Percentiles rank a stretch among this genome's conserved stretches.
These are phyloP conservation scores for Colletotrichum somersetense DNA, from an alignment of 2,329 filamentous ascomycete species.

Conservation along the genomic window DNA sequence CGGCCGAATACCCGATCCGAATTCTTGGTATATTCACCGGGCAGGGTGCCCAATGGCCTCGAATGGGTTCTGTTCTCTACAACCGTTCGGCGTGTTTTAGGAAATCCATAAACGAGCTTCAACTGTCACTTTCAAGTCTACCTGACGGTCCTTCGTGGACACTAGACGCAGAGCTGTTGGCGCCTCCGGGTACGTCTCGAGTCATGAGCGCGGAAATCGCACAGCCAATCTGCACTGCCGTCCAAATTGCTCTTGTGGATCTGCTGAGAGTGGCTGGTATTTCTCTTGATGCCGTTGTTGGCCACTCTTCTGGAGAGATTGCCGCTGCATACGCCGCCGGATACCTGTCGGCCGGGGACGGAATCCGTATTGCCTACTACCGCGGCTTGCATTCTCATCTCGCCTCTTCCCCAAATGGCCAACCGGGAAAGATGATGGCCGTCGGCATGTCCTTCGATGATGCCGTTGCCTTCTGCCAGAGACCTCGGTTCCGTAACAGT, in stretches of 20 bases:
- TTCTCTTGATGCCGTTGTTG: background rate
- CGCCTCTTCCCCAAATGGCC: no score
- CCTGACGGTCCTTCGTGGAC: no score
- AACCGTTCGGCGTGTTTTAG: background rate
- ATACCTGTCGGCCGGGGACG: background rate
- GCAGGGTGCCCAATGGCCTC: background rate
- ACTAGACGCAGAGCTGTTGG: no score
- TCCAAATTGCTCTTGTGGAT: background rate
- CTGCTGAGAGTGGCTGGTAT: background rate
- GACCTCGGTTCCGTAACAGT: background rate
- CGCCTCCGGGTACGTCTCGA: background rate
- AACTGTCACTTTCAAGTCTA: background rate
- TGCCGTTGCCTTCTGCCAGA: background rate
- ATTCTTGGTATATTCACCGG: background rate
- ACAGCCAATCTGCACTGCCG: background rate
- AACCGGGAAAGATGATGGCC: background rate
- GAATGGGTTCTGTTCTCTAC: background rate
- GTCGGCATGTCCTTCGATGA: background rate
- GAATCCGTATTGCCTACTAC: background rate
- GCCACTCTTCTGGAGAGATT: background rate
- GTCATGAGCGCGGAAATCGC: background rate
- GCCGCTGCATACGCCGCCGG: background rate
- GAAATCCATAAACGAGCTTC: background rate
- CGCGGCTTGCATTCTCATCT: background rate
- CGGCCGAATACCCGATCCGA: background rate